Evolutionary conservation across 805 yeast genomes (phyloP), one percentile per base, ranked within the genome.

Genomic region (Candida tammaniensis): DNA sequence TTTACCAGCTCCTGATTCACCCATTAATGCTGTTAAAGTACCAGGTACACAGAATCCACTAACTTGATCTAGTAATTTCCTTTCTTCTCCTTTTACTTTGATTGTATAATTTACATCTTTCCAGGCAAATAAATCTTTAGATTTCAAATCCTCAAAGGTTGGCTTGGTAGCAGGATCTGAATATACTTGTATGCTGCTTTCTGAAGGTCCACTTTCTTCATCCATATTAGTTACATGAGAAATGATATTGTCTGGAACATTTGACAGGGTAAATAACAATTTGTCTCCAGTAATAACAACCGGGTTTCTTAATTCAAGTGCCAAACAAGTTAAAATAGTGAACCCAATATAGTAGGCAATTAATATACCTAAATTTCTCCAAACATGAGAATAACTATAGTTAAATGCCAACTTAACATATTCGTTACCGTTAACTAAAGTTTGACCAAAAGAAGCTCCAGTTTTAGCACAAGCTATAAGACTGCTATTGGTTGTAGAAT

Each of bases 351-450:
- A 55, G 47, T 65, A 79, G 3, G 72, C 84, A 49, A 77, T 54
- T 38, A 73, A 39, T 38, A 81, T 73, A 51, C 87, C 95, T 36
- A 80, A 69, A 55, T 86, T 82, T 63, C 95, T 76, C 95, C 95
- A 86, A 30, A 74, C 68, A 54, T 86, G 85, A 13, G 57, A 44
- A 48, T 70, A 76, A 14, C 52, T 52, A 64, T 80, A 86, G 24
- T 57, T 51, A 56, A 57, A 85, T 4, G 77, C 54, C 4, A 46
- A 48, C 5, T 43, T 40, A 36, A 85, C 44, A 49, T 81, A 86
- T 20, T 54, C 56, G 42, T 78, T 76, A 45, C 94, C 95, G 17
- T 55, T 47, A 30, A 85, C 83, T 31, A 44, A 44, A n/a, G 52
- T 39, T 13, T 54, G 49, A 27, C 93, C 93, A 1, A 78, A 60